Conservation (phyloP, 345 rosid species). For the Euphorbia pulcherrima region DNA sequence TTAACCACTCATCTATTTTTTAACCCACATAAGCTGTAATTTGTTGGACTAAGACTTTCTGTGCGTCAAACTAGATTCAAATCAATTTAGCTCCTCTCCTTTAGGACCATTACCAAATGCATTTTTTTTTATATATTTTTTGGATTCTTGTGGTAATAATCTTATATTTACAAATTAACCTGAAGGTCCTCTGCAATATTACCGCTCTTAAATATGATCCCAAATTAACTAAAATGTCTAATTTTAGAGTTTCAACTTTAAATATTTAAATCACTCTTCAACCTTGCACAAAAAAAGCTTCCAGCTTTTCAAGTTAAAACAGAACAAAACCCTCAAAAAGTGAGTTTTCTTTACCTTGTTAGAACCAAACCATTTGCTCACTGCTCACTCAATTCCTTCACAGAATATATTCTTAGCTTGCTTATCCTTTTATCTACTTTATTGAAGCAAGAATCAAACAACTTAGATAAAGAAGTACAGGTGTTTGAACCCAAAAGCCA, state of each 20-base stretch:
- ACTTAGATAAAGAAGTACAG: not conserved
- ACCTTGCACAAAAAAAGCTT: not conserved
- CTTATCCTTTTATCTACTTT: not conserved
- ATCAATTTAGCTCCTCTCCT: conserved; percentile 18
- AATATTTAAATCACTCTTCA: not conserved
- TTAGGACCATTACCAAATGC: conserved; percentile 23
- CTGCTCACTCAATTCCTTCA: conserved; percentile 14
- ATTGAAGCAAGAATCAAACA: conserved; percentile 17
- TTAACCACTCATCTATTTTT: not conserved
- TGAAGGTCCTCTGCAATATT: conserved; percentile 6
- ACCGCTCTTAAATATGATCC: not conserved
- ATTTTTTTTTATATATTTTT: not conserved
- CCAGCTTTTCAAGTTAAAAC: not conserved
- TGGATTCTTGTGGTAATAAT: conserved; percentile 4
- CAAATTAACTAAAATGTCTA: too few species aligned
- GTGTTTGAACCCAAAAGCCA: not conserved
- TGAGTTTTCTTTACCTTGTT: not conserved
- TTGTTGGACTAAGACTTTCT: not conserved
- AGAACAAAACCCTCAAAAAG: conserved; percentile 6
- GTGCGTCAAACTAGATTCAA: conserved; percentile 19
- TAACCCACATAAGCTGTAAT: not conserved
- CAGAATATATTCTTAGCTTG: conserved; percentile 24
- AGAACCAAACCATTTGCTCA: conserved; percentile 13
- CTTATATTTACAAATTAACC: not conserved
- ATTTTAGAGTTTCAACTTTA: too few species aligned